phyloP scores from a whole-genome alignment of 306 rosid genomes.

The Vachellia pachyceras region DNA sequence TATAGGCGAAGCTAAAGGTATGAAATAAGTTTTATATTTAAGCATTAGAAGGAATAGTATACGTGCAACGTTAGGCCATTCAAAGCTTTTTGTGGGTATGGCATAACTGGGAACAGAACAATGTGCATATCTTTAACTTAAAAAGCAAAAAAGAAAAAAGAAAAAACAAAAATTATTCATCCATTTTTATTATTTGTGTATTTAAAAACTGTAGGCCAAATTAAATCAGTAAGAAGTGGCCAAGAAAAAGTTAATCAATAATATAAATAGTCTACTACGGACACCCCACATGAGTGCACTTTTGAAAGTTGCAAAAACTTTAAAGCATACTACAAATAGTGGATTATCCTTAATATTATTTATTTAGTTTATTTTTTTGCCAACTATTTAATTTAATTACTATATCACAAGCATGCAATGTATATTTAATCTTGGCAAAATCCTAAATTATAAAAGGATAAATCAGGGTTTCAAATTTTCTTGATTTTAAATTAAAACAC shows the following conservation, averaged over 20 bases:
- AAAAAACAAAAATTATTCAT: not conserved
- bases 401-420: slow-evolving; percentile 1
- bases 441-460: too few species aligned
- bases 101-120: not conserved
- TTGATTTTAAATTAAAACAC: too few species aligned
- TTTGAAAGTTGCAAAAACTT: slow-evolving; percentile 11
- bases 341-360: slow-evolving; percentile 13
- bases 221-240: too few species aligned
- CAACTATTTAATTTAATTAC: too few species aligned
- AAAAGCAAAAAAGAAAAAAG: not conserved
- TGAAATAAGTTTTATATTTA: too few species aligned
- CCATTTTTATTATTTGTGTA: not conserved
- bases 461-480: too few species aligned
- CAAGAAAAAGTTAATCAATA: too few species aligned
- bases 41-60: too few species aligned
- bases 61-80: too few species aligned
- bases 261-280: not conserved
- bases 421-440: slow-evolving; percentile 16
- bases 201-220: not conserved
- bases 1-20: too few species aligned
- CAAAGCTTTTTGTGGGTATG: too few species aligned
- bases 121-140: not conserved
- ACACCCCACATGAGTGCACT: slow-evolving; percentile 1
- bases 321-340: not conserved
- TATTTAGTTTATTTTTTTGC: too few species aligned